Base-by-base conservation (phyloP, 1,139 yeast genomes). In the Scheffersomyces stambukii region DNA sequence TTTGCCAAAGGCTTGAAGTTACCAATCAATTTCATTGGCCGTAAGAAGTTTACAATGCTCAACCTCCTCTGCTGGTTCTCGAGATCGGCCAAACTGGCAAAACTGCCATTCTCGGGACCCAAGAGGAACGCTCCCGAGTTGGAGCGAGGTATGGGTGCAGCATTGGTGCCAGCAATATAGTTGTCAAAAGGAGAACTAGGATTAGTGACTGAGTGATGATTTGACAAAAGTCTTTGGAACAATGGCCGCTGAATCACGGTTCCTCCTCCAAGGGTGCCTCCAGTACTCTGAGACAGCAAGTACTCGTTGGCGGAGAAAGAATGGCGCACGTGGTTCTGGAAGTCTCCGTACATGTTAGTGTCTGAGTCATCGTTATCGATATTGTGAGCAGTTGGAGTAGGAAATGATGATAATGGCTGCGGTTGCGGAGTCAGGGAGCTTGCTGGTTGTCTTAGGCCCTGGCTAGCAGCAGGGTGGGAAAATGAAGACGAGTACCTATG, bases 21-120 rank as follows among this genome's bases (percentile, higher is more conserved):
- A 1, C 88, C 88, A 38, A 80, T 77, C 36, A 80, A 59, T 21
- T 63, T 61, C 20, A 60, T 59, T 0, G 88, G 81, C 29, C 88
- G 30, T 16, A 42, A 31, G 8, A 27, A 30, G 16, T 36, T 36
- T 4, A 41, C 39, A 13, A 41, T 29, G 29, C 48, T 49, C 31
- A 50, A 33, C 20, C 65, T 44, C 15, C 53, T 36, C 9, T 45
- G 49, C 14, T 54, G 57, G 10, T 48, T 60, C n/a, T n/a, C n/a
- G n/a, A 16, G n/a, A n/a, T 37, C 29, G 13, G 51, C 56, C 7
- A 35, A 23, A 1, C 55, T 44, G 19, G 36, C 30, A 8, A 42
- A 18, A 25, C 55, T 51, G 19, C 43, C 37, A 17, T 23, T 37
- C 23, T 28, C 47, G 12, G 13, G 26, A n/a, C n/a, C n/a, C n/a